A percentile compares a stretch with the other conserved stretches of the same genome.
These are phyloP conservation scores for Chlorokybus atmophyticus DNA, from an alignment of 139 green algal species.

Conservation along the genomic window DNA sequence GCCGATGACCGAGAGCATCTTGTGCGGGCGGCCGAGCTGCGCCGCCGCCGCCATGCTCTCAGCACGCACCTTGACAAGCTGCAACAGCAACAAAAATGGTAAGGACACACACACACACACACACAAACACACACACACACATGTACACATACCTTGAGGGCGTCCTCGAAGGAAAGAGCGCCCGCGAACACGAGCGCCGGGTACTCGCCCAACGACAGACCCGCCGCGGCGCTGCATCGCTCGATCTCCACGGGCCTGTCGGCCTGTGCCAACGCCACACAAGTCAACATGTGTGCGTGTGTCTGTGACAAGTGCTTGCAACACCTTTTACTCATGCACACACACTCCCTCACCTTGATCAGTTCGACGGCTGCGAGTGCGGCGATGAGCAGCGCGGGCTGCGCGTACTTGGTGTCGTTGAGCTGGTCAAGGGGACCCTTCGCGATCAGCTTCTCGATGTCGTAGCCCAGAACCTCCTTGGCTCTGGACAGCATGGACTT, in stretches of 20 bases:
- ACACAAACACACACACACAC: too few relatives aligned
- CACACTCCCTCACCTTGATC: too few relatives aligned
- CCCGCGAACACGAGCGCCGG: constrained; percentile 72
- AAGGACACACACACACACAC: too few relatives aligned
- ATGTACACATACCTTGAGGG: constrained; percentile 67
- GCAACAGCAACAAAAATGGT: too few relatives aligned
- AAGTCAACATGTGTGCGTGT: too few relatives aligned
- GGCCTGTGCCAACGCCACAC: too few relatives aligned
- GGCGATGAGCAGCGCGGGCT: constrained; percentile 78
- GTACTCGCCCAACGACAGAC: constrained; percentile 83
- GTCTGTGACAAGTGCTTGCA: too few relatives aligned
- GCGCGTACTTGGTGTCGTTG: constrained; percentile 60
- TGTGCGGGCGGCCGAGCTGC: constrained; percentile 43
- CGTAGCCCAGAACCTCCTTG: constrained; percentile 57
- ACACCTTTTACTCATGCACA: too few relatives aligned
- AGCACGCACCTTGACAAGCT: constrained; percentile 57
- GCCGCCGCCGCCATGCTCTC: constrained; percentile 69
- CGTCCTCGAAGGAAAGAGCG: constrained; percentile 75
- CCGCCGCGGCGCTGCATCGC: constrained; percentile 38
- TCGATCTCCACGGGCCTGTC: constrained; percentile 36
- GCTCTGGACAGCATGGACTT: constrained; percentile 64
- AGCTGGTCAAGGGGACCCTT: constrained; percentile 67
- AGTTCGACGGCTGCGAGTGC: constrained; percentile 69
- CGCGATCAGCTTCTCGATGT: constrained; percentile 53
- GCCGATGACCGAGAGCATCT: constrained; percentile 81